Evolutionary conservation across 2,329 filamentous ascomycete species (phyloP), one percentile per base, ranked within the genome.

Genomic region (Arthrobotrys musiformis): DNA sequence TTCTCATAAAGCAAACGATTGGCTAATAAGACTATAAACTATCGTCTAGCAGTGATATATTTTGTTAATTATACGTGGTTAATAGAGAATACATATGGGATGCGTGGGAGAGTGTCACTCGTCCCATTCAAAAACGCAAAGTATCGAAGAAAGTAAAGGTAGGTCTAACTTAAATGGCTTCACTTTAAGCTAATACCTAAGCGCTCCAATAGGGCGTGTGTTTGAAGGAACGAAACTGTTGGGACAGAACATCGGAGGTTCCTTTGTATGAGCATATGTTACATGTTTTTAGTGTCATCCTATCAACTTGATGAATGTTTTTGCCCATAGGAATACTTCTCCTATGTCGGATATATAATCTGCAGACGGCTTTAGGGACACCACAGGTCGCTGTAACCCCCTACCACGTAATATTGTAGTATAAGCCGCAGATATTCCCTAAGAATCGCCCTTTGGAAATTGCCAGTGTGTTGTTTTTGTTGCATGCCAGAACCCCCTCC

Each of bases 401-500:
- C 4, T 8, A n/a, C 30, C 15, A n/a, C n/a, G n/a, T n/a, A 8
- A 24, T 7, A 52, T 30, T 1, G 24, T 52, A 30, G 15, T 2
- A 7, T 5, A 9, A 52, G 15, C 17, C 17, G 24, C n/a, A 28
- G 24, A 30, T 8, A 9, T 30, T n/a, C 17, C 19, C 6, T 35
- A 2, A 6, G 13, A 26, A 6, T 58, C 8, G 9, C 13, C 54
- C 4, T 28, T 40, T 19, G n/a, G 2, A n/a, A 24, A 3, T 9
- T 6, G 1, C 17, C 9, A 8, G 9, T 58, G 54, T 58, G 54
- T 58, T 58, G 54, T 58, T 58, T 58, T 58, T 58, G 54, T 58
- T 58, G 54, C 24, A 58, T 58, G 30, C 54, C 19, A 24, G 54
- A 17, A 58, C 54, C 54, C 50, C 54, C 33, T 40, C 33, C n/a